Percentiles rank a stretch among this genome's conserved stretches.
These are phyloP conservation scores for Ramichloridium luteum DNA, from an alignment of 2,329 filamentous ascomycete genomes.

Conservation along the genomic window DNA sequence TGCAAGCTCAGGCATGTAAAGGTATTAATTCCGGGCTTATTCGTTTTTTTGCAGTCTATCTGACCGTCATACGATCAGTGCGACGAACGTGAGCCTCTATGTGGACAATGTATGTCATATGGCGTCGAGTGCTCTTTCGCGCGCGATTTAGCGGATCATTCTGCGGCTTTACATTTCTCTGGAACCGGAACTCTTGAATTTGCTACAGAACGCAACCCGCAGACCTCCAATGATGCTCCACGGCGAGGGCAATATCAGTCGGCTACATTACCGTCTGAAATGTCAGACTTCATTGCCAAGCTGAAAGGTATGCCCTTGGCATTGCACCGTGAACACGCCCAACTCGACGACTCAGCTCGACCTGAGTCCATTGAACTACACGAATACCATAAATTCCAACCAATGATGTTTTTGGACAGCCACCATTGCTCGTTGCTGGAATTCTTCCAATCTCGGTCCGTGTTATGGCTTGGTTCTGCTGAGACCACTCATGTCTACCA, in stretches of 20 bases:
- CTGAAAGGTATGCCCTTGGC: slow-evolving; percentile 1
- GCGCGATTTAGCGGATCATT: too few species aligned
- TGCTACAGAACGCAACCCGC: too few species aligned
- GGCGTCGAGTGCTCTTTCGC: slow-evolving; percentile 1
- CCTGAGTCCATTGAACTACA: too few species aligned
- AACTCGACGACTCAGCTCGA: slow-evolving; percentile 2
- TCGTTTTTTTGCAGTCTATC: not conserved
- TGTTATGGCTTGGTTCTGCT: slow-evolving; percentile 17
- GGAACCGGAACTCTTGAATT: too few species aligned
- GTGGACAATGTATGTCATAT: slow-evolving; percentile 31
- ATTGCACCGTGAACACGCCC: slow-evolving; percentile 4
- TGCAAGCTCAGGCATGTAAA: slow-evolving; percentile 45
- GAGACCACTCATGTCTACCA: slow-evolving; percentile 15
- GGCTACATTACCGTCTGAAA: too few species aligned
- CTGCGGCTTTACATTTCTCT: too few species aligned
- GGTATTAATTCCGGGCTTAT: slow-evolving; percentile 22
- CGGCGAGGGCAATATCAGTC: too few species aligned
- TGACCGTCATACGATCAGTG: slow-evolving; percentile 29
- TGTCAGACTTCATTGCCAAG: slow-evolving; percentile 21
- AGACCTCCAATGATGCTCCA: too few species aligned
- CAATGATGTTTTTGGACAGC: slow-evolving; percentile 10
- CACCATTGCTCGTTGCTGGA: slow-evolving; percentile 14
- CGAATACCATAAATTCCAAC: slow-evolving; percentile 4
- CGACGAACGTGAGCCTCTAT: slow-evolving; percentile 41
- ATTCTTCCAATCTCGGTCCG: slow-evolving; percentile 15